Conservation (phyloP, 495 filamentous ascomycete genomes). For the Neurospora pannonica region DNA sequence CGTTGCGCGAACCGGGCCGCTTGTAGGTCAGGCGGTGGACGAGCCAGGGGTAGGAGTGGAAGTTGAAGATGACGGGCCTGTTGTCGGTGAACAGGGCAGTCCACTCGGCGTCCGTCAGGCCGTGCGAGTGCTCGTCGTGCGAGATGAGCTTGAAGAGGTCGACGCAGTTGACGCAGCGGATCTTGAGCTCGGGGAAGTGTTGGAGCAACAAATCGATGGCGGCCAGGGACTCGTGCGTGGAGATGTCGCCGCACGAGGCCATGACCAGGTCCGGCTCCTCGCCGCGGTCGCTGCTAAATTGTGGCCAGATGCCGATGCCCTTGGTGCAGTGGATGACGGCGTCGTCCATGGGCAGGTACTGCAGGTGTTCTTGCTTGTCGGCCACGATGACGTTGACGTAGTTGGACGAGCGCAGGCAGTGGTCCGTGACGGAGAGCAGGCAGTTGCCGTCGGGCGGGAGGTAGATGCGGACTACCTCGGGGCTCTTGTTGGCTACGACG, state of each 20-base stretch:
- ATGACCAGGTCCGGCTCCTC: conserved; percentile 59
- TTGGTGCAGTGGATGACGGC: conserved; percentile 64
- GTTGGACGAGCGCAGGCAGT: conserved; percentile 58
- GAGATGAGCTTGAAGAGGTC: conserved; percentile 68
- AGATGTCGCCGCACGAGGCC: conserved; percentile 61
- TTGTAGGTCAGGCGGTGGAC: conserved; percentile 64
- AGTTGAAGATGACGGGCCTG: conserved; percentile 67
- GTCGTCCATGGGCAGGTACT: conserved; percentile 58
- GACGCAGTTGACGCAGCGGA: conserved; percentile 67
- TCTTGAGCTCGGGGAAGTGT: conserved; percentile 54
- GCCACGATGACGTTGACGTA: conserved; percentile 71
- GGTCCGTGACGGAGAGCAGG: conserved; percentile 56
- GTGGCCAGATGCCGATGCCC: conserved; percentile 45
- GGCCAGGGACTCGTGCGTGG: conserved; percentile 59
- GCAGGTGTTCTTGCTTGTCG: conserved; percentile 67
- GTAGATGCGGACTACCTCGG: conserved; percentile 68
- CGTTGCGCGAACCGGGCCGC: conserved; percentile 48
- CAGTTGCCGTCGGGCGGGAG: conserved; percentile 68
- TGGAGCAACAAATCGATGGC: conserved; percentile 57
- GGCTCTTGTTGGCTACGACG: conserved; percentile 64
- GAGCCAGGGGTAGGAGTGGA: conserved; percentile 70
- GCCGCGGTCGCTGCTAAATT: conserved; percentile 46
- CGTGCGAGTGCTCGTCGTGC: conserved; percentile 55
- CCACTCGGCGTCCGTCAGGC: conserved; percentile 53
- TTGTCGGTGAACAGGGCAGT: conserved; percentile 54